These are phyloP conservation scores for Striga hermonthica DNA, from an alignment of 305 asterid genomes.

Conservation along the genomic window DNA sequence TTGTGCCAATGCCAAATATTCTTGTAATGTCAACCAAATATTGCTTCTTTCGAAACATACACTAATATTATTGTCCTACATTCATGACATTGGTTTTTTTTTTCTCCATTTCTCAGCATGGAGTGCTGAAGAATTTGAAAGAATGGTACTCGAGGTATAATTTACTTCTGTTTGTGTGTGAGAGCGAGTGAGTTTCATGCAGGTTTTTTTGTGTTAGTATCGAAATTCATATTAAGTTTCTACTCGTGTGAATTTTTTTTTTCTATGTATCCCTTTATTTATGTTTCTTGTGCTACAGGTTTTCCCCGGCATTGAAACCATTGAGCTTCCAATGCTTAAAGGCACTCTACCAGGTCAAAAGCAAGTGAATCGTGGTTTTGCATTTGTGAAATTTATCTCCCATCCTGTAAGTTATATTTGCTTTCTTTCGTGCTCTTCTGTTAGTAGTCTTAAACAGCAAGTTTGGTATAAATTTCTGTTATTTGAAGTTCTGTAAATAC, in stretches of 20 bases:
- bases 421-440: slow-evolving; percentile 23
- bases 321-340: slow-evolving; percentile 61
- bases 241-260: not conserved
- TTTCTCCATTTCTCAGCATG: slow-evolving; percentile 55
- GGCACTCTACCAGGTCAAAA: slow-evolving; percentile 55
- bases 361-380: slow-evolving; percentile 83
- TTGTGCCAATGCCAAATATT: not conserved
- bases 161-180: not conserved
- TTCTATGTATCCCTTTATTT: slow-evolving; percentile 21
- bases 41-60: slow-evolving; percentile 21
- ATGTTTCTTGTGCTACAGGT: slow-evolving; percentile 43
- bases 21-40: slow-evolving; percentile 5
- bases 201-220: slow-evolving; percentile 12
- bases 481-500: slow-evolving; percentile 20
- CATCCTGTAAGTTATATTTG: slow-evolving; percentile 68
- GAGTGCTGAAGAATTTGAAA: slow-evolving; percentile 73
- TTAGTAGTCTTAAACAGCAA: slow-evolving; percentile 28
- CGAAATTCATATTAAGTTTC: slow-evolving; percentile 19
- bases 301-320: slow-evolving; percentile 75
- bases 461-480: slow-evolving; percentile 17
- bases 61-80: slow-evolving; percentile 2
- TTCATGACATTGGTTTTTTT: slow-evolving; percentile 30
- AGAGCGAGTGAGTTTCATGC: slow-evolving; percentile 15
- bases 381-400: slow-evolving; percentile 77
- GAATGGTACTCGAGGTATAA: slow-evolving; percentile 68